Evolutionary conservation across 768 basidiomycete genomes (phyloP).

Genomic region (Kwoniella sp.): DNA sequence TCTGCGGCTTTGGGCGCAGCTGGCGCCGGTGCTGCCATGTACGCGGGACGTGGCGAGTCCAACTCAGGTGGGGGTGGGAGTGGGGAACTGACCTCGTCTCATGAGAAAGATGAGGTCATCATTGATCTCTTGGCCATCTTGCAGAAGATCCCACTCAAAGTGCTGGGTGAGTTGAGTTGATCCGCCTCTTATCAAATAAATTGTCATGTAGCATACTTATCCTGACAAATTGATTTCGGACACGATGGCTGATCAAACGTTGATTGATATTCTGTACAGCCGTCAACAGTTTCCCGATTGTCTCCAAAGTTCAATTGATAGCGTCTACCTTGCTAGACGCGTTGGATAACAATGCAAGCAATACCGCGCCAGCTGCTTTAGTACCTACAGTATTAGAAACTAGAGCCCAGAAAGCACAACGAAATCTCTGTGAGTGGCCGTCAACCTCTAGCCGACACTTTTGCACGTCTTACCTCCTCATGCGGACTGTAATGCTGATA

Average conservation of each 20-base stretch:
- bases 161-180: constrained; percentile 72
- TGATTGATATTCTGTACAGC: constrained; percentile 35
- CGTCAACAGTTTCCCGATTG: constrained; percentile 56
- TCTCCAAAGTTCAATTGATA: constrained; percentile 90
- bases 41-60: constrained; percentile 12
- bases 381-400: constrained; percentile 64
- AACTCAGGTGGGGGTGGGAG: constrained; percentile 2
- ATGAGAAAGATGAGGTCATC: constrained; percentile 69
- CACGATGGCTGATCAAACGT: too few species aligned
- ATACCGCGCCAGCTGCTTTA: neutral
- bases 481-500: too few species aligned
- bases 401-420: constrained; percentile 80
- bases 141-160: constrained; percentile 90
- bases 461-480: too few species aligned
- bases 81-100: neutral
- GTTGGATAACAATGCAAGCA: constrained; percentile 60
- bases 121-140: constrained; percentile 83
- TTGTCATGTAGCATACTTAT: too few species aligned
- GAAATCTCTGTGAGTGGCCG: constrained; percentile 71
- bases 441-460: too few species aligned
- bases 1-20: constrained; percentile 45
- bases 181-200: too few species aligned
- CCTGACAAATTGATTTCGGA: too few species aligned
- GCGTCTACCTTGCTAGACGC: constrained; percentile 85
- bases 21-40: constrained; percentile 5